Conservation (phyloP, 306 rosid genomes). For the Trifolium fragiferum region DNA sequence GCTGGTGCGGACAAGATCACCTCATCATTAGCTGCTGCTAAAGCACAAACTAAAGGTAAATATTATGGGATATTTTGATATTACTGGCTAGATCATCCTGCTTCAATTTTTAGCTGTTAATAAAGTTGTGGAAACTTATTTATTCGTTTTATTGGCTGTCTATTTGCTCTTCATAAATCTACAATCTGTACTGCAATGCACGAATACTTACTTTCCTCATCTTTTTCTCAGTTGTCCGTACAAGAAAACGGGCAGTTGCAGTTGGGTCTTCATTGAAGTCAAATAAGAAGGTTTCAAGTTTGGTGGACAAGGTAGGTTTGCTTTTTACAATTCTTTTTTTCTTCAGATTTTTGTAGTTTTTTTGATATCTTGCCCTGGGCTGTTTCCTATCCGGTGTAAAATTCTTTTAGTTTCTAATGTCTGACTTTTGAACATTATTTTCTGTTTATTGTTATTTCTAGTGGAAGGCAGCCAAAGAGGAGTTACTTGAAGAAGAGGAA, state of each 20-base stretch:
- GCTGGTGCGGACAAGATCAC: constrained; percentile 45
- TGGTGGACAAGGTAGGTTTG: constrained; percentile 77
- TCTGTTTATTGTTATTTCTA: constrained; percentile 41
- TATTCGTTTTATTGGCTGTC: constrained; percentile 11
- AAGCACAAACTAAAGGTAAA: constrained; percentile 82
- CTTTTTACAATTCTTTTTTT: neutral
- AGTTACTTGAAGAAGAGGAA: constrained; percentile 89
- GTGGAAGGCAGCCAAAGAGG: constrained; percentile 99
- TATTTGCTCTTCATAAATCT: constrained; percentile 6
- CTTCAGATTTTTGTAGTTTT: neutral
- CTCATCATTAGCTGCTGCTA: constrained; percentile 58
- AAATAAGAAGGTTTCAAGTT: constrained; percentile 90
- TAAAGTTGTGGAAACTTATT: constrained; percentile 8
- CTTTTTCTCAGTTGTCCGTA: constrained; percentile 58
- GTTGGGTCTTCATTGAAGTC: constrained; percentile 86
- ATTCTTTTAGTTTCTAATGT: constrained; percentile 29
- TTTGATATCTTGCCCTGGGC: neutral
- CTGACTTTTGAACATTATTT: constrained; percentile 12
- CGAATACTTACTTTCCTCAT: constrained; percentile 33
- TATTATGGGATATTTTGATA: constrained; percentile 18
- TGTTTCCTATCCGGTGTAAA: constrained; percentile 1
- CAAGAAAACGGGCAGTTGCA: constrained; percentile 69
- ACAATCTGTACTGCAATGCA: neutral
- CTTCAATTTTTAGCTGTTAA: constrained; percentile 28
- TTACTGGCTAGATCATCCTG: constrained; percentile 27